phyloP scores from a whole-genome alignment of 129 eudicot species.

The Pittosporum tobira region DNA sequence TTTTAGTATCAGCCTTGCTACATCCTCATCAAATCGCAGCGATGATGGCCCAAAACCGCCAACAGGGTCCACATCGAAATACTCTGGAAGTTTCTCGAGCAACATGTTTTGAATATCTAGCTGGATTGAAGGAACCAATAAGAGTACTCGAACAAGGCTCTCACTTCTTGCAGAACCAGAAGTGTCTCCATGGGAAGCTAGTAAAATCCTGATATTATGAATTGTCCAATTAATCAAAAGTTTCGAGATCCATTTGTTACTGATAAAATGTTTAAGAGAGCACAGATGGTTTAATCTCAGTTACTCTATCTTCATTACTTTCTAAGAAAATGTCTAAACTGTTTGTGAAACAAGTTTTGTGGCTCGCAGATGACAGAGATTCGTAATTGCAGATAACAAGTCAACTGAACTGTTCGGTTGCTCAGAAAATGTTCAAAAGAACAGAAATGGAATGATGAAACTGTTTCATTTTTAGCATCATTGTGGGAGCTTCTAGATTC shows the following conservation, averaged over 20 bases:
- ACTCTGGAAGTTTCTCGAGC: conserved; percentile 79
- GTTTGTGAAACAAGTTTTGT: not conserved
- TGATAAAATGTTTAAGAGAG: not conserved
- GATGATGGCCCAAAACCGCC: conserved; percentile 19
- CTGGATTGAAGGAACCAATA: conserved; percentile 58
- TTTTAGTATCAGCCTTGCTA: conserved; percentile 64
- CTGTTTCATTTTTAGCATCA: no score
- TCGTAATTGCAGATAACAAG: not conserved
- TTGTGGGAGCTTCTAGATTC: not conserved
- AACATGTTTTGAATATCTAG: conserved; percentile 47
- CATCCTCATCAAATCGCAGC: conserved; percentile 46
- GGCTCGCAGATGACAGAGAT: not conserved
- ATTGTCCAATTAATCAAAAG: not conserved
- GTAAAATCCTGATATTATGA: conserved; percentile 44
- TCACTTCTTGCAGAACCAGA: conserved; percentile 37
- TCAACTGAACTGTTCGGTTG: not conserved
- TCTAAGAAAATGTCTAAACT: not conserved
- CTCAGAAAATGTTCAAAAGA: not conserved
- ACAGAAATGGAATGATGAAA: not conserved
- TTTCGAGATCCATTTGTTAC: not conserved
- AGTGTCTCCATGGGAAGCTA: conserved; percentile 38
- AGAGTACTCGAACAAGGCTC: conserved; percentile 53
- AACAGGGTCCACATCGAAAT: conserved; percentile 39
- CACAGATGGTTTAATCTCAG: not conserved
- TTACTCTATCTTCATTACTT: not conserved